A percentile compares a stretch with the other conserved stretches of the same genome.
These are phyloP conservation scores for Chaetothyriales sp. DNA, from an alignment of 2,329 filamentous ascomycete species.

Conservation along the genomic window DNA sequence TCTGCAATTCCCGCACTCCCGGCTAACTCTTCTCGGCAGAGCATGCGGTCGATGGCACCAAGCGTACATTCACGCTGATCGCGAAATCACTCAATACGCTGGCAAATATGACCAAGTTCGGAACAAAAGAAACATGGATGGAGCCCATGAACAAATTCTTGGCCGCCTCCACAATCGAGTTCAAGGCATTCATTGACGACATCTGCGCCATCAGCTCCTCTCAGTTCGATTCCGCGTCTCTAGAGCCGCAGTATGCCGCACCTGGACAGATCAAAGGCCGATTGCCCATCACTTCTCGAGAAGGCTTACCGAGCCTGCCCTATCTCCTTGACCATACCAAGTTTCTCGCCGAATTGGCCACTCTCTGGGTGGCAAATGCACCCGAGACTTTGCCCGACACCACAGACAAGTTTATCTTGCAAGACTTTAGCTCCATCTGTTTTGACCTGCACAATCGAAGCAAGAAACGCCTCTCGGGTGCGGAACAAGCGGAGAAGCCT, in stretches of 20 bases:
- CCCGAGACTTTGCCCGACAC: constrained; percentile 27
- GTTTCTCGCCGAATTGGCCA: constrained; percentile 71
- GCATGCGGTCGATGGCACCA: constrained; percentile 67
- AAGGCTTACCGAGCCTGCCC: constrained; percentile 85
- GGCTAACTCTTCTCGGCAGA: constrained; percentile 35
- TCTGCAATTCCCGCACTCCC: constrained; percentile 4
- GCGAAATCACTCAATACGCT: constrained; percentile 85
- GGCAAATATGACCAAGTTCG: constrained; percentile 80
- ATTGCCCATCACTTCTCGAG: constrained; percentile 63
- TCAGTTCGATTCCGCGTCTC: constrained; percentile 43
- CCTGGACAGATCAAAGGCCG: constrained; percentile 80
- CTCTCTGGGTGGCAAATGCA: constrained; percentile 35
- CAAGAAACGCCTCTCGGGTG: constrained; percentile 32
- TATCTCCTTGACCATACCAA: constrained; percentile 83
- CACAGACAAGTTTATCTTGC: constrained; percentile 26
- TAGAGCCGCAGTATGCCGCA: constrained; percentile 67
- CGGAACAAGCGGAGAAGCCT: constrained; percentile 36
- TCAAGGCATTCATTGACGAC: constrained; percentile 76
- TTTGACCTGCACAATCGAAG: constrained; percentile 30
- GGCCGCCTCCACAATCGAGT: constrained; percentile 57
- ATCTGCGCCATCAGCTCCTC: constrained; percentile 68
- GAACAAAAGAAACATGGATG: constrained; percentile 97
- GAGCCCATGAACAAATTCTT: constrained; percentile 93
- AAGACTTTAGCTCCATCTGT: constrained; percentile 32
- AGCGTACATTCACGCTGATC: constrained; percentile 79